Percentiles rank a stretch among this genome's conserved stretches.
These are phyloP conservation scores for Juncus inflexus DNA, from an alignment of 176 grass and related monocot genomes.

Conservation along the genomic window DNA sequence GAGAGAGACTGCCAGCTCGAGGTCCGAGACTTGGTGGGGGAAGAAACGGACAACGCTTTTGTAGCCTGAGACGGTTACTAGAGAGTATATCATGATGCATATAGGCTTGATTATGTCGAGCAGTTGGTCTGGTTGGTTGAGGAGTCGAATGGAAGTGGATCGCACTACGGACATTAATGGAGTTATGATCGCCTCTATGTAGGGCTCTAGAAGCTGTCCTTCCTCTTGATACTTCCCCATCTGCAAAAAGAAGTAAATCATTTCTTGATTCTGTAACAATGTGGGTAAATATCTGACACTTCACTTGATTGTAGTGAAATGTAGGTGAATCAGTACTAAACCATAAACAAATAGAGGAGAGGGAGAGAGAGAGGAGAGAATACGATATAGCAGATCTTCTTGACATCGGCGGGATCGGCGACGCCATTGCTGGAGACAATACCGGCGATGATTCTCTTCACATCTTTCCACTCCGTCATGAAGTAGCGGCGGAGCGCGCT, in stretches of 20 bases:
- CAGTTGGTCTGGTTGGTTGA: slow-evolving; percentile 34
- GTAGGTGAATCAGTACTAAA: too few species aligned
- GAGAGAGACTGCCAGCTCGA: slow-evolving; percentile 74
- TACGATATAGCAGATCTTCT: slow-evolving; percentile 91
- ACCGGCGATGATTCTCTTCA: slow-evolving; percentile 50
- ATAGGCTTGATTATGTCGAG: slow-evolving; percentile 73
- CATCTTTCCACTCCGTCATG: slow-evolving; percentile 76
- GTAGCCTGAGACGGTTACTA: slow-evolving; percentile 85
- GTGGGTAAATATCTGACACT: too few species aligned
- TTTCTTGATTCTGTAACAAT: too few species aligned
- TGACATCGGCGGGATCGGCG: slow-evolving; percentile 44
- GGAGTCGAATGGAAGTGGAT: slow-evolving; percentile 58
- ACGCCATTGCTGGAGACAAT: slow-evolving; percentile 53
- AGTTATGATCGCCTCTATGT: slow-evolving; percentile 66
- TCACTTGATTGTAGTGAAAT: background rate
- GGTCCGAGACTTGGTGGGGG: slow-evolving; percentile 93
- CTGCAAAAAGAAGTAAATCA: slow-evolving; percentile 27
- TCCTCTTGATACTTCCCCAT: slow-evolving; percentile 99
- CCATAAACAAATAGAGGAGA: slow-evolving; percentile 14
- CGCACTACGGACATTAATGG: slow-evolving; percentile 70
- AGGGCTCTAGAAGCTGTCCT: slow-evolving; percentile 91
- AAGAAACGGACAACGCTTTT: slow-evolving; percentile 91
- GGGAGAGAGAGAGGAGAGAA: slow-evolving; percentile 20
- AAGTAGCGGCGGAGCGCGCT: slow-evolving; percentile 69
- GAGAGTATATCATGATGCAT: slow-evolving; percentile 89